phyloP scores from a whole-genome alignment of 257 asterid genomes.

The Nyctanthes arbortristis region DNA sequence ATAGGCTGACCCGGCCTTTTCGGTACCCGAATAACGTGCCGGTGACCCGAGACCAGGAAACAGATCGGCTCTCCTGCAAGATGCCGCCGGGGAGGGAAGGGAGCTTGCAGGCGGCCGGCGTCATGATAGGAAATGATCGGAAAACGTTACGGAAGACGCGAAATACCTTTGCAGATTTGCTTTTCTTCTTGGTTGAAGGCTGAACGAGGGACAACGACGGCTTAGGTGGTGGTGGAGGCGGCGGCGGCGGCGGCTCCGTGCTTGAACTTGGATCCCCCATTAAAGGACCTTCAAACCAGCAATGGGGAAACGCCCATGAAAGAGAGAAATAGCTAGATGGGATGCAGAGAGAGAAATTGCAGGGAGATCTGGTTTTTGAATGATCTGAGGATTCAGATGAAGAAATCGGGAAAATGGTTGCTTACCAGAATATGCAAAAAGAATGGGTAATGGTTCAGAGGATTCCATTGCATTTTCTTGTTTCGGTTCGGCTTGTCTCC shows the following conservation, averaged over 20 bases:
- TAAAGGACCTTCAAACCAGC: conserved; percentile 38
- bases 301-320: conserved; percentile 35
- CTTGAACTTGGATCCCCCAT: conserved; percentile 42
- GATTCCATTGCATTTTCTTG: neutral
- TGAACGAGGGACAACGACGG: conserved; percentile 32
- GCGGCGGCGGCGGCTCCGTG: conserved; percentile 17
- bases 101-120: conserved; percentile 38
- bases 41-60: conserved; percentile 22
- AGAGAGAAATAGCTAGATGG: neutral
- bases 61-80: conserved; percentile 5
- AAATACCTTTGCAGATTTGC: conserved; percentile 24
- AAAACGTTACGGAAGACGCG: conserved; percentile 39
- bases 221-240: conserved; percentile 21
- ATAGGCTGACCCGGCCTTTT: conserved; percentile 40
- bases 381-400: neutral
- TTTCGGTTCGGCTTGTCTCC: neutral
- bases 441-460: neutral
- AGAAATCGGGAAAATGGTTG: neutral
- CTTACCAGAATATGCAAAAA: neutral
- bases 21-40: conserved; percentile 50
- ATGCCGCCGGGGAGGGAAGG: conserved; percentile 40
- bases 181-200: conserved; percentile 32
- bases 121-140: conserved; percentile 47
- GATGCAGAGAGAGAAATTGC: neutral
- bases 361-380: neutral